phyloP scores from a whole-genome alignment of 129 eudicot species.

The Tagetes erecta region DNA sequence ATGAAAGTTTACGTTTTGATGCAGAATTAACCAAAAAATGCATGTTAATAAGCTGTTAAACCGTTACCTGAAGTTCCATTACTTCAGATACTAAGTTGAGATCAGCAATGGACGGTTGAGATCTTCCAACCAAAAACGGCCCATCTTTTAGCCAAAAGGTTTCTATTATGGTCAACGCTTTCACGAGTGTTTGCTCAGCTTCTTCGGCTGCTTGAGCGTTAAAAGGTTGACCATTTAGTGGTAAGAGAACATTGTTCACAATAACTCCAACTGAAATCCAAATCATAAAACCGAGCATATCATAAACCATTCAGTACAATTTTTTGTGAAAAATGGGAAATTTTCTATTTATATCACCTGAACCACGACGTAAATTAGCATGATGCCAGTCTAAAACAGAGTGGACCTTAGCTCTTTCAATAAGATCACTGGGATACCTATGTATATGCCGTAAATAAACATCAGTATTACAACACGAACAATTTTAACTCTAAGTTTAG shows the following conservation, averaged over 20 bases:
- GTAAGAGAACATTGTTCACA: conserved; percentile 38
- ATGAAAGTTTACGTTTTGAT: not conserved
- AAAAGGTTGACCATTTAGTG: conserved; percentile 41
- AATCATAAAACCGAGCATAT: not conserved
- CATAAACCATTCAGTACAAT: not conserved
- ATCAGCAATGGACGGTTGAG: conserved; percentile 81
- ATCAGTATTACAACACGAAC: not conserved
- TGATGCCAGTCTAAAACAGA: conserved; percentile 97
- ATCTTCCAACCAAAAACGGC: conserved; percentile 50
- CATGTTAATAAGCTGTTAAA: not conserved
- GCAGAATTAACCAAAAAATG: not conserved
- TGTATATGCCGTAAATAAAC: not conserved
- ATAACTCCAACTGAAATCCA: conserved; percentile 33
- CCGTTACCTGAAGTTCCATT: conserved; percentile 67
- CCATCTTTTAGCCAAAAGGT: conserved; percentile 67
- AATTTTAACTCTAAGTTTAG: not conserved
- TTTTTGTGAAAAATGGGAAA: not conserved
- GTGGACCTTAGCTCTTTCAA: conserved; percentile 71
- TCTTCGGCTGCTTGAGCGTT: conserved; percentile 48
- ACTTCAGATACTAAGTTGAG: conserved; percentile 64
- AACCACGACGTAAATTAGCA: conserved; percentile 69
- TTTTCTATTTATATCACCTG: conserved; percentile 48
- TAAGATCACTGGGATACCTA: conserved; percentile 88
- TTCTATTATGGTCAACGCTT: conserved; percentile 55
- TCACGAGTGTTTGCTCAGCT: conserved; percentile 41